Evolutionary conservation across 2,329 filamentous ascomycete genomes (phyloP).

Genomic region (Fusarium lateritium): DNA sequence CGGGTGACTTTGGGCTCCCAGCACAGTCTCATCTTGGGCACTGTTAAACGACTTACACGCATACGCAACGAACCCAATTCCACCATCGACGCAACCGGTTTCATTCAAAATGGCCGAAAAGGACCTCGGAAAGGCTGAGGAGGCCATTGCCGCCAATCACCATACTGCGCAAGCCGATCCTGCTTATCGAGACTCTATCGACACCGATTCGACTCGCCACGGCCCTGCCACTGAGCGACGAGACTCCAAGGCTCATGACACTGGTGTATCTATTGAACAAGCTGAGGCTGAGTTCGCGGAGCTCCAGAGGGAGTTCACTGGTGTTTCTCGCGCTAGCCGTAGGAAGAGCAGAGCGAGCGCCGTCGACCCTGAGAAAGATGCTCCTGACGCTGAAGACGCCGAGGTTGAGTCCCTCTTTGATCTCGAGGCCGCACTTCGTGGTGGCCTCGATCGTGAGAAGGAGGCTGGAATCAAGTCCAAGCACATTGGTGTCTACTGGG

Average conservation of each 20-base stretch:
- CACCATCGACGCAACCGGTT: background rate
- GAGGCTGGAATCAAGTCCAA: slow-evolving; percentile 86
- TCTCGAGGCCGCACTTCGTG: slow-evolving; percentile 80
- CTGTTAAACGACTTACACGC: slow-evolving; percentile 24
- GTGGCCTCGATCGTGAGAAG: slow-evolving; percentile 78
- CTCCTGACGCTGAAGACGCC: slow-evolving; percentile 54
- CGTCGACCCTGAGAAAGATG: slow-evolving; percentile 72
- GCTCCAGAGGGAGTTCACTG: slow-evolving; percentile 73
- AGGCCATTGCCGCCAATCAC: slow-evolving; percentile 50
- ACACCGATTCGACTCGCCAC: slow-evolving; percentile 51
- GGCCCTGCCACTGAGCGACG: slow-evolving; percentile 41
- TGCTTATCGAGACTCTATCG: slow-evolving; percentile 42
- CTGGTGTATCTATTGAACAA: slow-evolving; percentile 74
- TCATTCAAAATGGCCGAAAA: slow-evolving; percentile 49
- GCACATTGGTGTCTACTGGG: slow-evolving; percentile 85
- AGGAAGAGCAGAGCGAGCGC: slow-evolving; percentile 46
- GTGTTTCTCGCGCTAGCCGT: slow-evolving; percentile 67
- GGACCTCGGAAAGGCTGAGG: slow-evolving; percentile 49
- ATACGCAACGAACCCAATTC: background rate
- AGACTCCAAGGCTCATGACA: slow-evolving; percentile 37
- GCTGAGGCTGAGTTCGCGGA: slow-evolving; percentile 80
- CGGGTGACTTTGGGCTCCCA: slow-evolving; percentile 50
- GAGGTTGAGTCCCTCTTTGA: slow-evolving; percentile 74
- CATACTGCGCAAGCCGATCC: slow-evolving; percentile 46
- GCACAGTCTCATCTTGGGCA: slow-evolving; percentile 39